phyloP scores from a whole-genome alignment of 2,329 filamentous ascomycete species.

The Xylaria sp. region DNA sequence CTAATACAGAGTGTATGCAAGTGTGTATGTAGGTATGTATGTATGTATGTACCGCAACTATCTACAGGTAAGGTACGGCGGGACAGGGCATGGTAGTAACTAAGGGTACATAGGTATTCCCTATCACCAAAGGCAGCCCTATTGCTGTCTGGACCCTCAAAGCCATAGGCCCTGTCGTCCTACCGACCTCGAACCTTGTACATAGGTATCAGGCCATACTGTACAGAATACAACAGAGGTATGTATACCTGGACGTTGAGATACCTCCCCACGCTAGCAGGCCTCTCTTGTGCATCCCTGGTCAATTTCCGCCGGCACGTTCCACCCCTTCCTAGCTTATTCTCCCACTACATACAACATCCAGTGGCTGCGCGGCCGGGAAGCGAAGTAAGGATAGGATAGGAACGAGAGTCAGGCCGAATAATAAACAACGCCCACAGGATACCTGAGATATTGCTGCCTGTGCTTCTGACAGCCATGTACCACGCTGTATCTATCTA shows the following conservation, averaged over 20 bases:
- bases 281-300: constrained; percentile 13
- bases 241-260: constrained; percentile 15
- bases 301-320: constrained; percentile 30
- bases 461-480: constrained; percentile 6
- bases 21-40: constrained; percentile 16
- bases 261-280: constrained; percentile 2
- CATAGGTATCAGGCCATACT: constrained; percentile 15
- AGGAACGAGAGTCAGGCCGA: constrained; percentile 37
- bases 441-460: not conserved
- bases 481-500: constrained; percentile 13
- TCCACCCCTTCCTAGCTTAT: constrained; percentile 31
- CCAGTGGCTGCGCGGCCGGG: constrained; percentile 36
- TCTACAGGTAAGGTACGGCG: constrained; percentile 27
- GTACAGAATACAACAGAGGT: not conserved
- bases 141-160: constrained; percentile 30
- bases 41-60: constrained; percentile 19
- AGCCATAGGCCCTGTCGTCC: constrained; percentile 11
- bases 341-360: constrained; percentile 29
- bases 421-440: constrained; percentile 15
- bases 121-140: constrained; percentile 33
- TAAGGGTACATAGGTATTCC: constrained; percentile 5
- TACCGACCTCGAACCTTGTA: not conserved
- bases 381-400: constrained; percentile 31
- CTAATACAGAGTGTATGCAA: constrained; percentile 28
- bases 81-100: not conserved